These are phyloP conservation scores for Sclerotinia minor DNA, from an alignment of 2,329 filamentous ascomycete genomes.

Conservation along the genomic window DNA sequence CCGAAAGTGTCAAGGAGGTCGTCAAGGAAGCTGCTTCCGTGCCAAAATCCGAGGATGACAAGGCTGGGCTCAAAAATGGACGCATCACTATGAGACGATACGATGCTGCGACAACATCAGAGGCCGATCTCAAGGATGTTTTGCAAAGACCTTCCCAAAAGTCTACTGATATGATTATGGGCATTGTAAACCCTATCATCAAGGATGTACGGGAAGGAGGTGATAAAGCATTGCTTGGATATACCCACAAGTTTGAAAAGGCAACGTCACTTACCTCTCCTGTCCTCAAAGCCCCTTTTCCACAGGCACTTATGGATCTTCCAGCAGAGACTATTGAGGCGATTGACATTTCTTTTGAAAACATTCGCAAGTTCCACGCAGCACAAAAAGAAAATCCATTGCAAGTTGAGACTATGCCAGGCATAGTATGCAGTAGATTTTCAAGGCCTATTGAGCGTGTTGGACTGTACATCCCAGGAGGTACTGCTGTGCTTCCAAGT, in stretches of 20 bases:
- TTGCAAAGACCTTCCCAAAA: constrained; percentile 90
- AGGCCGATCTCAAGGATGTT: constrained; percentile 67
- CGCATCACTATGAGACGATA: constrained; percentile 83
- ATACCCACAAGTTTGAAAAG: constrained; percentile 98
- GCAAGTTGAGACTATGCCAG: constrained; percentile 94
- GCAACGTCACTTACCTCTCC: constrained; percentile 87
- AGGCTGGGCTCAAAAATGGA: constrained; percentile 50
- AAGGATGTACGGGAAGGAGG: constrained; percentile 80
- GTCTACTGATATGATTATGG: constrained; percentile 90
- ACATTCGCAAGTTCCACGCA: constrained; percentile 90
- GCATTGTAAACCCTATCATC: constrained; percentile 88
- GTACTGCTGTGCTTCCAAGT: constrained; percentile 93
- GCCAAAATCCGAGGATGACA: constrained; percentile 53
- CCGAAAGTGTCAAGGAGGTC: constrained; percentile 43
- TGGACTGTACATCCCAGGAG: constrained; percentile 93
- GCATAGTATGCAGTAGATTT: constrained; percentile 92
- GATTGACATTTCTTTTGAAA: constrained; percentile 92
- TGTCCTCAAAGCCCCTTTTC: constrained; percentile 87
- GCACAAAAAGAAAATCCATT: constrained; percentile 85
- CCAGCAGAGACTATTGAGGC: constrained; percentile 80
- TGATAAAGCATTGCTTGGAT: constrained; percentile 84
- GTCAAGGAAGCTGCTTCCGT: constrained; percentile 50
- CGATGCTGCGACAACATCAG: constrained; percentile 63
- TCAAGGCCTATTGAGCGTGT: constrained; percentile 89
- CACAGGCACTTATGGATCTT: constrained; percentile 80